These are phyloP conservation scores for Citrus reticulata DNA, from an alignment of 345 rosid species.

Conservation along the genomic window DNA sequence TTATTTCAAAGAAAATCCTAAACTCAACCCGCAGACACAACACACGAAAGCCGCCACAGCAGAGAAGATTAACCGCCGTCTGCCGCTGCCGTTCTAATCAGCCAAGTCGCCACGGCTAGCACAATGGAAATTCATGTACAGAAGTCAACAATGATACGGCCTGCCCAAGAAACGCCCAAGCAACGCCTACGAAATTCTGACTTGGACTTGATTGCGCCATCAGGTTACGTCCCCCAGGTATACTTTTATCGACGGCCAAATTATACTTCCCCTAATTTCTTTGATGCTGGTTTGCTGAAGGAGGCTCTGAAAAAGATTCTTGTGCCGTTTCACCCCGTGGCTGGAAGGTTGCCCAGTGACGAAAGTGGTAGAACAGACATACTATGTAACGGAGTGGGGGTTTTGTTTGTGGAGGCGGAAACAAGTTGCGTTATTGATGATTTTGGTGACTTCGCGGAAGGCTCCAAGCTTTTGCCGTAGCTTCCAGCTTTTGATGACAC, in stretches of 20 bases:
- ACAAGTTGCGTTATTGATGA: conserved; percentile 6
- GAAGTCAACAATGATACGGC: conserved; percentile 14
- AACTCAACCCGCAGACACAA: accelerated
- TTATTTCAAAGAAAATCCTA: too few species aligned
- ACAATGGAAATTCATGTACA: conserved; percentile 9
- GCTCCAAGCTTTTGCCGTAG: conserved; percentile 6
- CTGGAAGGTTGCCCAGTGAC: conserved; percentile 27
- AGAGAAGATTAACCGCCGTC: too few species aligned
- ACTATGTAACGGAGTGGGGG: conserved; percentile 29
- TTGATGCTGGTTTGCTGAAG: conserved; percentile 17
- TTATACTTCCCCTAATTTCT: conserved; percentile 1
- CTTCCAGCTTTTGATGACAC: conserved; percentile 23
- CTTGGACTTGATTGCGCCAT: conserved; percentile 19
- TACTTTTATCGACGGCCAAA: conserved; percentile 22
- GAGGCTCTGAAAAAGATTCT: conserved; percentile 29
- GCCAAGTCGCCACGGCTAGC: too few species aligned
- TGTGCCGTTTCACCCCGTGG: conserved; percentile 30
- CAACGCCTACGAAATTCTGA: conserved; percentile 18
- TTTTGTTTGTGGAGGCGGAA: conserved; percentile 27
- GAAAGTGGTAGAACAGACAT: conserved; percentile 26
- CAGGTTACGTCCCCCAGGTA: neutral
- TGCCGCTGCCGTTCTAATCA: too few species aligned
- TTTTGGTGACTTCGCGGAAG: neutral
- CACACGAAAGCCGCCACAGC: too few species aligned
- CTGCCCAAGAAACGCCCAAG: conserved; percentile 25